Percentiles rank a stretch among this genome's conserved stretches.
Conservation (phyloP, 2,329 filamentous ascomycete genomes). For the Fusarium miscanthi region DNA sequence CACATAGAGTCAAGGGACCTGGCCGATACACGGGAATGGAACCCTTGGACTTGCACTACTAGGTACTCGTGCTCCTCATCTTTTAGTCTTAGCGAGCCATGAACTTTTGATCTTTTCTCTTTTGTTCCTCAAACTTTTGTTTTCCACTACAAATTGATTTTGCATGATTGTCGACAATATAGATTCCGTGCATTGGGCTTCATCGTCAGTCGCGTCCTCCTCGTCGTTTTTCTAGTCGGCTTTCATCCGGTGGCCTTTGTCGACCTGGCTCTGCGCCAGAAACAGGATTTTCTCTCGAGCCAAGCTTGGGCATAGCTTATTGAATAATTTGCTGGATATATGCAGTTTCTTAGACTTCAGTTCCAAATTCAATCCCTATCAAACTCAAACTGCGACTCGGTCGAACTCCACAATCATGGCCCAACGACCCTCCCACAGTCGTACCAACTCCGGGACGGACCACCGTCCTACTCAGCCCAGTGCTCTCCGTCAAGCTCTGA, state of each 20-base stretch:
- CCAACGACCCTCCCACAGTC: constrained; percentile 44
- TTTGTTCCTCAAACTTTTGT: neutral
- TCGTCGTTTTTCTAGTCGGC: constrained; percentile 20
- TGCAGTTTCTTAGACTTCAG: neutral
- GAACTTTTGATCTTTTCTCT: constrained; percentile 12
- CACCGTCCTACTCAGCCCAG: constrained; percentile 59
- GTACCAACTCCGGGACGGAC: constrained; percentile 47
- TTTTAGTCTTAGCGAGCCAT: constrained; percentile 24
- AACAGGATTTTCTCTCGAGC: constrained; percentile 1
- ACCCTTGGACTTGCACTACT: constrained; percentile 30
- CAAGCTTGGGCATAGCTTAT: neutral
- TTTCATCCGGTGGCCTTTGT: constrained; percentile 1
- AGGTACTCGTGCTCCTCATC: constrained; percentile 12
- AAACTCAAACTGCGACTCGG: neutral
- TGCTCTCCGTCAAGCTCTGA: constrained; percentile 59
- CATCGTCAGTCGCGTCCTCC: constrained; percentile 21
- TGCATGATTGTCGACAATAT: constrained; percentile 1
- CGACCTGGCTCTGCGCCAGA: neutral
- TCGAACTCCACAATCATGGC: constrained; percentile 39
- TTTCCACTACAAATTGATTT: constrained; percentile 1
- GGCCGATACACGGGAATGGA: constrained; percentile 20
- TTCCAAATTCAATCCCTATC: neutral
- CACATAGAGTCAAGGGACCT: constrained; percentile 27
- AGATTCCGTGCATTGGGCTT: constrained; percentile 27
- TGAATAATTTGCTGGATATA: neutral